Base-by-base conservation (phyloP, 176 grass and related monocot species). In the Thalia dealbata region DNA sequence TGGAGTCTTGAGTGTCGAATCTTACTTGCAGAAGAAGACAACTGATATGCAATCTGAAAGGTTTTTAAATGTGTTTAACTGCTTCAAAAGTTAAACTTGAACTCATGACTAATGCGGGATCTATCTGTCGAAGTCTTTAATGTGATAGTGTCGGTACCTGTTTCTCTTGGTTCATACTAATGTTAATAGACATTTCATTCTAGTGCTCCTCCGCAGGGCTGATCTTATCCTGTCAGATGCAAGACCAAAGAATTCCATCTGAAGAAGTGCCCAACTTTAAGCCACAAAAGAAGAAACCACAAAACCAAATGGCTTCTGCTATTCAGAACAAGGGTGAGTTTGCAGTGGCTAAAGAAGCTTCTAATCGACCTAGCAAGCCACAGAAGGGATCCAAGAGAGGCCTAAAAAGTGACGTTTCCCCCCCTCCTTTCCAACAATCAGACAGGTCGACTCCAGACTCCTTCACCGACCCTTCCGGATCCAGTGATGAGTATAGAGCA, bases 321-420 rank as follows among this genome's bases (percentile, higher is more conserved):
- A 72, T 74, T 70, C 66, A 80, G 71, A 56, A 76, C 50, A 92
- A 82, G 67, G 73, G 50, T 22, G 84, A 90, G 26, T 16, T 51
- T 6, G 83, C 70, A 58, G 77, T 82, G 24, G 8, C 52, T 62
- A 26, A 32, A 64, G 84, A 82, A 72, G 84, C 56, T 7, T 48
- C 77, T 35, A 71, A 81, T 73, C 52, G 21, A 3, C 27, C 65
- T 29, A 54, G 23, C 23, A 78, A 79, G 78, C 62, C 60, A 62
- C 81, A 81, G 28, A 97, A 89, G 56, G 70, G 50, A 68, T 64
- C 61, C 28, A 97, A 97, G 78, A 90, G 85, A 79, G 81, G 82
- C 67, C 67, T 76, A 51, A 86, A 78, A 75, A 82, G 21, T 78
- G 85, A 87, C 22, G 50, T 65, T 23, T 70, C 56, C 50, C 67